Conservation (phyloP, 2,329 filamentous ascomycete genomes). For the Hymenoscyphus infarciens region DNA sequence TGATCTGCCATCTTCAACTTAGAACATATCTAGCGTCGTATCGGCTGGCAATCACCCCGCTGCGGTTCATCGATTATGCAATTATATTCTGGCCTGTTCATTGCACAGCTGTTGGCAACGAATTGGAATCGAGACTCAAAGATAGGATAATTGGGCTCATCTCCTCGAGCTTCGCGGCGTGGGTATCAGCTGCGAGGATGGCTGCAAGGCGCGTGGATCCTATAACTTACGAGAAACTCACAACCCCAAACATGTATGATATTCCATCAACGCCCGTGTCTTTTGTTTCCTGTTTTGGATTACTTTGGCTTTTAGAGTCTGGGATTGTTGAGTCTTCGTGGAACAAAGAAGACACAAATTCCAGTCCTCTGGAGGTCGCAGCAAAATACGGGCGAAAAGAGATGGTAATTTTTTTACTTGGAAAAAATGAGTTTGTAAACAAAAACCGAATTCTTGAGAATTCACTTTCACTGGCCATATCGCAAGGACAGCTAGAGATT, state of each 20-base stretch:
- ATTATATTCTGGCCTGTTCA: not conserved
- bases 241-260: not conserved
- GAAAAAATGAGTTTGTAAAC: not conserved
- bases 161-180: not conserved
- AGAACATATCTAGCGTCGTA: not conserved
- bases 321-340: not conserved
- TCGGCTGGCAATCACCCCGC: not conserved
- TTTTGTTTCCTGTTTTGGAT: not conserved
- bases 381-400: not conserved
- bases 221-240: not conserved
- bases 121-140: not conserved
- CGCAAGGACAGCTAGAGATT: too few species aligned
- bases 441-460: not conserved
- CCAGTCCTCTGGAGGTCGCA: not conserved
- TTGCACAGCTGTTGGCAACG: not conserved
- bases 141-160: not conserved
- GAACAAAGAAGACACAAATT: not conserved
- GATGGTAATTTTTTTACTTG: not conserved
- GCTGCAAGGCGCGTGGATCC: not conserved
- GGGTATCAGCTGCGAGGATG: not conserved
- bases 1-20: not conserved
- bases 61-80: not conserved
- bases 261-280: not conserved
- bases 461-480: not conserved
- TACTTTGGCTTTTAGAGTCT: not conserved